Conservation (phyloP, 2,329 filamentous ascomycete species). For the Talaromyces albobiverticillius region DNA sequence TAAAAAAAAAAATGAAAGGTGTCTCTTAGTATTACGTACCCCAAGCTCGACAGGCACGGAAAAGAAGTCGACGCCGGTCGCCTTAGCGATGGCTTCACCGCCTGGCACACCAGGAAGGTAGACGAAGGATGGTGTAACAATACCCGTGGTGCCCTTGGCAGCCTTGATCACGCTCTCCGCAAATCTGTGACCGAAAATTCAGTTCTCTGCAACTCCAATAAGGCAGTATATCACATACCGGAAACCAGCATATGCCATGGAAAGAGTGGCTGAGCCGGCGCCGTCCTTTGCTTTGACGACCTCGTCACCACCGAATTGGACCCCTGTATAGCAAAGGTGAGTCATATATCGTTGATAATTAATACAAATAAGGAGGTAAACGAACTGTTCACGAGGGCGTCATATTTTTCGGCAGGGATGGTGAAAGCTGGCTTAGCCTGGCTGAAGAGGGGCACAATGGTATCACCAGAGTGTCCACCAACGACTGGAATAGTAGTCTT, state of each 20-base stretch:
- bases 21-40: constrained; percentile 60
- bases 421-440: constrained; percentile 74
- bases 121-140: constrained; percentile 92
- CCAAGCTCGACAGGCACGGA: constrained; percentile 94
- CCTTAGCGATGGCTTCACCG: constrained; percentile 80
- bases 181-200: constrained; percentile 58
- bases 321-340: constrained; percentile 45
- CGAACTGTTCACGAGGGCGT: constrained; percentile 80
- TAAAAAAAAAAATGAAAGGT: constrained; percentile 3
- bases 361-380: constrained; percentile 19
- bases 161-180: constrained; percentile 93
- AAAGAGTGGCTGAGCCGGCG: constrained; percentile 83
- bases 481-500: constrained; percentile 87
- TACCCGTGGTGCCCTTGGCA: constrained; percentile 80
- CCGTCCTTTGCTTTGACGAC: constrained; percentile 94
- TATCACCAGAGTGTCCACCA: constrained; percentile 96
- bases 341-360: not conserved
- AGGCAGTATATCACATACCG: constrained; percentile 55
- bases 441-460: constrained; percentile 97
- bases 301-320: constrained; percentile 97
- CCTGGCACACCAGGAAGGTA: constrained; percentile 89
- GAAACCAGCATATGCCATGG: constrained; percentile 94
- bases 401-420: constrained; percentile 87
- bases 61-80: constrained; percentile 87
- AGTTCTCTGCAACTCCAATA: constrained; percentile 8